Evolutionary conservation across 2,329 filamentous ascomycete genomes (phyloP), one percentile per base, ranked within the genome.

Genomic region (Xylaria sp.): DNA sequence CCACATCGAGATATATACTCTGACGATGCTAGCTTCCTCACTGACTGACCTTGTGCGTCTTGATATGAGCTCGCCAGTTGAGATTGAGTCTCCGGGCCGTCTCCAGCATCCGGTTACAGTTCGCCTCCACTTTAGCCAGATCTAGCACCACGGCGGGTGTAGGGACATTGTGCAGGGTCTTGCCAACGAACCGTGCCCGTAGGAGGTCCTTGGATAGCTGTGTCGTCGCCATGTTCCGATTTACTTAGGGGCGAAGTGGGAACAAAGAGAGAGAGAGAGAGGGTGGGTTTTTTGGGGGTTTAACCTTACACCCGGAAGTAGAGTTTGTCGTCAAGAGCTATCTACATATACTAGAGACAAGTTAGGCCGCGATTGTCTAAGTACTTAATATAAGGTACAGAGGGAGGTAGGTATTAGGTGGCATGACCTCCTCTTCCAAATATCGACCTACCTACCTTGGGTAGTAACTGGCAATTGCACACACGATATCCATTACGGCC

Each of bases 51-150:
- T 96, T 96, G 79, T 96, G 93, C 25, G 92, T 94, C 81, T 96
- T 96, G 68, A 95, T 88, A 78, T 96, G 93, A 1, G 91, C 90
- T 67, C 93, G 84, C 82, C 93, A 95, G 6, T 85, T 86, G 27
- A 94, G 83, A 0, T 85, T 83, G 16, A 94, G 80, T 59, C 81
- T 80, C 48, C 85, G 78, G 16, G 87, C 85, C 0, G 91, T 87
- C 13, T 88, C 82, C 6, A 93, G 86, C 91, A 96, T 94, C 42
- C 87, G 83, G 69, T 83, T 80, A 79, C 92, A 95, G 75, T 95
- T 93, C 58, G 84, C 82, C 63, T 86, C 83, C 27, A 93, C 81
- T 50, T 91, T 89, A 3, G 88, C 88, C 12, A 89, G 78, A 77
- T 95, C 92, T 16, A 95, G 81, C 48, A 95, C 83, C 2, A 87